Evolutionary conservation across 1,139 yeast genomes (phyloP).

Genomic region (Meyerozyma athensensis): DNA sequence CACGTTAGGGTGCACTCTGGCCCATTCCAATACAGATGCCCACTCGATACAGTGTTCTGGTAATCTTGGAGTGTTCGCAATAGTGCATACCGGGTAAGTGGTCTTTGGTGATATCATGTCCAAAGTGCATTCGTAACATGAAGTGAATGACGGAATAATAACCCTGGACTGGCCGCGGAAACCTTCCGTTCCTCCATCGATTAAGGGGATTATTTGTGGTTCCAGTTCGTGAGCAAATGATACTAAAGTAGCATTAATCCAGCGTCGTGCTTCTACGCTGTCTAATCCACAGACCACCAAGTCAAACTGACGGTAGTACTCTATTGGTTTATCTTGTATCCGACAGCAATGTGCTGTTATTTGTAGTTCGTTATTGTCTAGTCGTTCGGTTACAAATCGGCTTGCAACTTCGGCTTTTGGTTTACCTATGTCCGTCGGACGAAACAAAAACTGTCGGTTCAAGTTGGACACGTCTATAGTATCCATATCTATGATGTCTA

Average conservation of each 20-base stretch:
- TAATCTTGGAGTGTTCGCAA: slow-evolving; percentile 87
- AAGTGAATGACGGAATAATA: slow-evolving; percentile 75
- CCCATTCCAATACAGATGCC: slow-evolving; percentile 81
- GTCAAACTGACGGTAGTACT: slow-evolving; percentile 65
- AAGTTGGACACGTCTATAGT: slow-evolving; percentile 86
- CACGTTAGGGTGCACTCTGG: slow-evolving; percentile 38
- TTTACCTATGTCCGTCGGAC: slow-evolving; percentile 68
- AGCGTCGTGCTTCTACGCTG: slow-evolving; percentile 83
- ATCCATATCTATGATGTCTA: slow-evolving; percentile 91
- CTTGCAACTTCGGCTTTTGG: slow-evolving; percentile 84
- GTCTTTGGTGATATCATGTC: slow-evolving; percentile 67
- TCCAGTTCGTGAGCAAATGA: slow-evolving; percentile 48
- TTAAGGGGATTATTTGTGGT: slow-evolving; percentile 64
- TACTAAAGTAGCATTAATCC: slow-evolving; percentile 79
- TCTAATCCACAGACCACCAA: slow-evolving; percentile 86
- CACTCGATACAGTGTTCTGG: slow-evolving; percentile 96
- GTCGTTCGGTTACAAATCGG: slow-evolving; percentile 45
- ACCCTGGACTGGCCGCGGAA: slow-evolving; percentile 89
- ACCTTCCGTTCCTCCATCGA: slow-evolving; percentile 97
- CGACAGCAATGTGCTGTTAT: slow-evolving; percentile 59
- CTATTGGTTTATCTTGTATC: slow-evolving; percentile 66
- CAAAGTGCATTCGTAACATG: slow-evolving; percentile 91
- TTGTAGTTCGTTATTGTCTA: slow-evolving; percentile 36
- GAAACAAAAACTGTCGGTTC: slow-evolving; percentile 84
- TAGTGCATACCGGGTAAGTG: slow-evolving; percentile 88